Conservation (phyloP, 163 green algal species). For the Scenedesmus sp. region DNA sequence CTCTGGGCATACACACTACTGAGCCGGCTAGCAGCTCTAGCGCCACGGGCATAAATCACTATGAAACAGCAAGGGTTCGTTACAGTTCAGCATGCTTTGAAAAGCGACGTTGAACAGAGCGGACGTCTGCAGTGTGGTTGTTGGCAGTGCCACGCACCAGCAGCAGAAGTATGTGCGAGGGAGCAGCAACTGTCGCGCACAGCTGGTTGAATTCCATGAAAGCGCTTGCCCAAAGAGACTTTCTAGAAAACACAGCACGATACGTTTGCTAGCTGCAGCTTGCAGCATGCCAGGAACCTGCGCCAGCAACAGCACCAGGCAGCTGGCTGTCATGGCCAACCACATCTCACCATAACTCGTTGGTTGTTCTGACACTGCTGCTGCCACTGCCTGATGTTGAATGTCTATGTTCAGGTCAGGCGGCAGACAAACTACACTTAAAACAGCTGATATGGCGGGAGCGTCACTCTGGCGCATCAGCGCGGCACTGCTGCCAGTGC, state of each 20-base stretch:
- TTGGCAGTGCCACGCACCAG: slow-evolving; percentile 7
- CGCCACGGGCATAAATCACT: background rate
- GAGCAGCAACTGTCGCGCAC: background rate
- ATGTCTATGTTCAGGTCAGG: background rate
- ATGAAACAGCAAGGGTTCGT: background rate
- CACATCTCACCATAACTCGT: background rate
- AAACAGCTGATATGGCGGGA: background rate
- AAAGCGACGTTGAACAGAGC: background rate
- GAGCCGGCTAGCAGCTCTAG: background rate
- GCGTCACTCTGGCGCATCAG: background rate
- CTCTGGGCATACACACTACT: background rate
- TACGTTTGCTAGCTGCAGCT: background rate
- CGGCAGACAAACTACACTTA: background rate
- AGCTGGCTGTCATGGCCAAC: background rate
- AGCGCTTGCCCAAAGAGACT: background rate
- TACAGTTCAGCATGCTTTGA: too few species aligned
- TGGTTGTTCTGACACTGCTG: background rate
- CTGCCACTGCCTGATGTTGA: background rate
- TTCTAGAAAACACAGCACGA: background rate
- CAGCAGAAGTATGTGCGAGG: background rate
- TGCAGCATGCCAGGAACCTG: background rate
- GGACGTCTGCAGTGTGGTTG: background rate
- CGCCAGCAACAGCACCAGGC: background rate
- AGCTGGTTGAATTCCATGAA: background rate
- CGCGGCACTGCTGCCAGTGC: background rate